phyloP scores from a whole-genome alignment of 1,139 yeast species.

The Saccharomycopsis crataegensis region DNA sequence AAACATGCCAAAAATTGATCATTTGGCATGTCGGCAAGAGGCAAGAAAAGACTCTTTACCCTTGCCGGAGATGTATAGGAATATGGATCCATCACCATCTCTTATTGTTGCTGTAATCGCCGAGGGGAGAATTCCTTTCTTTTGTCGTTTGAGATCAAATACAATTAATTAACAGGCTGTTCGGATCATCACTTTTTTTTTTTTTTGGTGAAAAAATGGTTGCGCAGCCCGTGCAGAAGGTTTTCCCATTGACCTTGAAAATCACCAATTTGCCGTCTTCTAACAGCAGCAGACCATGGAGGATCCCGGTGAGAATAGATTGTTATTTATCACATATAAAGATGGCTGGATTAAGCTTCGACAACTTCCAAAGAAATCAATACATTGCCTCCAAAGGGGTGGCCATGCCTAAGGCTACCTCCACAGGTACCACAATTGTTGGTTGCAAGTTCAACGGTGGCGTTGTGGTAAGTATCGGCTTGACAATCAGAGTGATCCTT shows the following conservation, averaged over 20 bases:
- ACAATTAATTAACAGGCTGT: background rate
- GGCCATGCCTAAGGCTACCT: constrained; percentile 79
- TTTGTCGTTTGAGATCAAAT: background rate
- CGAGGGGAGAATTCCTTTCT: background rate
- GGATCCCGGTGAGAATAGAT: background rate
- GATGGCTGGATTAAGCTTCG: constrained; percentile 76
- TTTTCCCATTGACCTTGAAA: too few relatives aligned
- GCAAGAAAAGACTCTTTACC: constrained; percentile 64
- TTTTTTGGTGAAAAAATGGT: background rate
- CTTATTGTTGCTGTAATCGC: background rate
- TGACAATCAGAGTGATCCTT: background rate
- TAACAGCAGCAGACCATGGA: too few relatives aligned
- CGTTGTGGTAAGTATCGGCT: constrained; percentile 45
- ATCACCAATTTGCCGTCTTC: too few relatives aligned
- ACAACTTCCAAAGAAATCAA: constrained; percentile 83
- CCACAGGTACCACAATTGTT: constrained; percentile 97
- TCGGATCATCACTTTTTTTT: background rate
- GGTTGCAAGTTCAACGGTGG: constrained; percentile 91
- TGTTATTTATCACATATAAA: background rate
- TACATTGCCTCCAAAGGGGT: constrained; percentile 65
- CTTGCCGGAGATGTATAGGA: constrained; percentile 53
- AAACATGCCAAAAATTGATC: constrained; percentile 42
- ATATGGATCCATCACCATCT: constrained; percentile 30
- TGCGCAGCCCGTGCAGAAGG: too few relatives aligned
- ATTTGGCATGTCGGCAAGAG: constrained; percentile 49